Conservation (phyloP, 495 filamentous ascomycete genomes). For the Talaromyces stipitatus region DNA sequence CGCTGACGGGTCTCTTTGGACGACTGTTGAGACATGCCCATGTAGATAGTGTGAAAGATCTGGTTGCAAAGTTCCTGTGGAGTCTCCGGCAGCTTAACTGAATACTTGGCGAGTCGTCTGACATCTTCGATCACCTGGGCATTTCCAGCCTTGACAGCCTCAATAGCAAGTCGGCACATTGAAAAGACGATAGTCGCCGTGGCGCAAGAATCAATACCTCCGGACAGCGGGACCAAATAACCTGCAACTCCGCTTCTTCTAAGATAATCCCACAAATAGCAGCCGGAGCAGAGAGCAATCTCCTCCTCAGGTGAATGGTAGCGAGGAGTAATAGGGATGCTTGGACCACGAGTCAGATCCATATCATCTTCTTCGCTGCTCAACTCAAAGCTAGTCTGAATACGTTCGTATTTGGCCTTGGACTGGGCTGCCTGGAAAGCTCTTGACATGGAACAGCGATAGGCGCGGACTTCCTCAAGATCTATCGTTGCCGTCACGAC, state of each 20-base stretch:
- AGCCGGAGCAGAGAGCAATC: constrained; percentile 61
- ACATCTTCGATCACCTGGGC: constrained; percentile 65
- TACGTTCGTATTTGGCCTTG: constrained; percentile 29
- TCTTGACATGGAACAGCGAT: constrained; percentile 43
- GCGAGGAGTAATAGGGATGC: constrained; percentile 32
- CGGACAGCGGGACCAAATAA: constrained; percentile 52
- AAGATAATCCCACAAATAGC: constrained; percentile 85
- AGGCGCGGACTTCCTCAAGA: constrained; percentile 63
- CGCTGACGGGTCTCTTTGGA: constrained; percentile 63
- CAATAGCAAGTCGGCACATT: constrained; percentile 69
- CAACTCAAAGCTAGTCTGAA: constrained; percentile 35
- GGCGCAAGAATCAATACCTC: constrained; percentile 62
- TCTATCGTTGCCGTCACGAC: constrained; percentile 76
- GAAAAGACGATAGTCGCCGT: constrained; percentile 64
- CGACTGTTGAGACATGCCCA: constrained; percentile 71
- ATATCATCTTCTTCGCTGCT: constrained; percentile 25
- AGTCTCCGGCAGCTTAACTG: constrained; percentile 38
- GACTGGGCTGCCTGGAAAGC: constrained; percentile 48
- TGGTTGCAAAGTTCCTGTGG: constrained; percentile 55
- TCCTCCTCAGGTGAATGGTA: constrained; percentile 68
- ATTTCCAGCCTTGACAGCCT: constrained; percentile 55
- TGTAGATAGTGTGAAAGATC: constrained; percentile 69
- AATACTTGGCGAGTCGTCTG: constrained; percentile 47
- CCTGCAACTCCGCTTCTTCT: constrained; percentile 54
- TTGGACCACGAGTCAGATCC: constrained; percentile 33